Evolutionary conservation across 2,329 filamentous ascomycete species (phyloP).

Genomic region (Talaromyces verruculosus): DNA sequence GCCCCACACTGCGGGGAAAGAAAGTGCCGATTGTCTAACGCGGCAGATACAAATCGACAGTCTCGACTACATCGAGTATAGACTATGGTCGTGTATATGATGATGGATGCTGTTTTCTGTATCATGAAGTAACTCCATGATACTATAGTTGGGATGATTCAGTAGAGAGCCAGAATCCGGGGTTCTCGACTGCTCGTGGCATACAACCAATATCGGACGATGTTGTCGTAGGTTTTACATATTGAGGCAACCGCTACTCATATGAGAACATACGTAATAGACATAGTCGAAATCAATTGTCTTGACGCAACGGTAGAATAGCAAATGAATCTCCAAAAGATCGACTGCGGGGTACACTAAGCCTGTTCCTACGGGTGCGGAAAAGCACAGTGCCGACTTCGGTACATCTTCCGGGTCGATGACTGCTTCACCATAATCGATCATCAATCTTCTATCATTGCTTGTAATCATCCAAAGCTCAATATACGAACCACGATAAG

Average conservation of each 20-base stretch:
- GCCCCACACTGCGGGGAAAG: conserved; percentile 19
- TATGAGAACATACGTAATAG: no score
- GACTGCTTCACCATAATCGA: neutral
- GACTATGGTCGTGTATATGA: neutral
- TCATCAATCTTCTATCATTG: neutral
- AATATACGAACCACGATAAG: no score
- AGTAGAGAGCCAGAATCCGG: neutral
- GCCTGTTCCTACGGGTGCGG: neutral
- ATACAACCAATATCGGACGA: neutral
- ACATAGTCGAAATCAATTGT: neutral
- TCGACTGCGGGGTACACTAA: neutral
- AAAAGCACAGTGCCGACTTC: conserved; percentile 13
- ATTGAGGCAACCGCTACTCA: no score
- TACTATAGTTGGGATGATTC: no score
- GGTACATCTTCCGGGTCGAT: conserved; percentile 8
- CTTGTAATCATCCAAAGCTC: no score
- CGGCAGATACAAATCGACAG: neutral
- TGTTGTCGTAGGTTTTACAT: neutral
- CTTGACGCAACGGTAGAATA: neutral
- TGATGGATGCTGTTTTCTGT: neutral
- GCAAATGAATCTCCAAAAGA: neutral
- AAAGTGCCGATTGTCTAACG: conserved; percentile 3
- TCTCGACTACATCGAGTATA: neutral
- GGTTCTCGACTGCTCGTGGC: neutral
- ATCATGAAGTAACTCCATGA: neutral